Percentiles rank a stretch among this genome's conserved stretches.
Evolutionary conservation across 1,284 basidiomycete genomes (phyloP).

Genomic region (Limonomyces culmigenus): DNA sequence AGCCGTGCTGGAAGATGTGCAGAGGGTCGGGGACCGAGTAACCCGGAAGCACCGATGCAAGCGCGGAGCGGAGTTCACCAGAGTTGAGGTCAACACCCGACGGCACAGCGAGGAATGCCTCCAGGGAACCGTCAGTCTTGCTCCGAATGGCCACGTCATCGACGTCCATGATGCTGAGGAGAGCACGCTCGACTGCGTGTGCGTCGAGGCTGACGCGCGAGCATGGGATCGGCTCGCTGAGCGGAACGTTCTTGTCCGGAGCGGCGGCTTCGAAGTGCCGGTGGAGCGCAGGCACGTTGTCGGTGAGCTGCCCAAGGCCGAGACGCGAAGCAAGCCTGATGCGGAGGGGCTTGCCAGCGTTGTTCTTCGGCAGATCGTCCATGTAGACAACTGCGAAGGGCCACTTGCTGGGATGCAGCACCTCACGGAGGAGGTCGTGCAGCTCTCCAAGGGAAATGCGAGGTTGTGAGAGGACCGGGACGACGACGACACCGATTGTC

Average conservation of each 20-base stretch:
- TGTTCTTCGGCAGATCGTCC: constrained; percentile 25
- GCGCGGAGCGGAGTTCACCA: constrained; percentile 8
- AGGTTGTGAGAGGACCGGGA: constrained; percentile 14
- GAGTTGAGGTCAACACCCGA: constrained; percentile 8
- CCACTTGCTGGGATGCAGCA: constrained; percentile 29
- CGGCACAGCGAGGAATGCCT: constrained; percentile 17
- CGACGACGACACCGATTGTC: constrained; percentile 24
- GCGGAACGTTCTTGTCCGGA: constrained; percentile 15
- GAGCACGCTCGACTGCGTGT: constrained; percentile 21
- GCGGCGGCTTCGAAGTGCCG: constrained; percentile 24
- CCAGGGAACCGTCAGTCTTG: constrained; percentile 16
- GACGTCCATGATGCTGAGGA: constrained; percentile 27
- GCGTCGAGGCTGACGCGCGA: constrained; percentile 16
- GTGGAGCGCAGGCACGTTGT: constrained; percentile 15
- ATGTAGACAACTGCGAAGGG: constrained; percentile 26
- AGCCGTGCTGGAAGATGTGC: constrained; percentile 13
- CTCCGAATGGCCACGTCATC: constrained; percentile 26
- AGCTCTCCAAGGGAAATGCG: constrained; percentile 22
- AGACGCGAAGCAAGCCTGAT: constrained; percentile 24
- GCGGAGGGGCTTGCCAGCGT: constrained; percentile 25
- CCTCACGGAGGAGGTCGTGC: constrained; percentile 21
- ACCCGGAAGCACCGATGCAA: constrained; percentile 12
- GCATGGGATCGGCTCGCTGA: constrained; percentile 22
- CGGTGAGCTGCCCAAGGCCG: constrained; percentile 18
- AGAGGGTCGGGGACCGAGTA: constrained; percentile 21